phyloP scores from a whole-genome alignment of 306 rosid genomes.

The Mimosa bimucronata region DNA sequence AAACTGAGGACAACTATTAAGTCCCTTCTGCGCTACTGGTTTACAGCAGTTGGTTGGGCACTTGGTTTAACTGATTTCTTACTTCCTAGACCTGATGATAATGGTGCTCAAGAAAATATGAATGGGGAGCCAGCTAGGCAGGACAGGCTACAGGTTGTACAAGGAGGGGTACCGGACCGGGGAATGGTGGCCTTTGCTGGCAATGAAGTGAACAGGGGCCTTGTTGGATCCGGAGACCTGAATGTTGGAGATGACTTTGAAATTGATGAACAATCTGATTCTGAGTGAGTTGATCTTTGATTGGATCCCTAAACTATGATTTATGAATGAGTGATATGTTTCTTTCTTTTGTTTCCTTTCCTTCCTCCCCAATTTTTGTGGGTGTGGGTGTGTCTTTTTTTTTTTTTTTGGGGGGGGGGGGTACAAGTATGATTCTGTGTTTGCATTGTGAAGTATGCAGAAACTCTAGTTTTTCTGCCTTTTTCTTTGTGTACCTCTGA shows the following conservation, averaged over 20 bases:
- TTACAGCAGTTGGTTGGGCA: constrained; percentile 97
- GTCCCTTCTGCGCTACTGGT: constrained; percentile 90
- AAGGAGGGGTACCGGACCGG: constrained; percentile 65
- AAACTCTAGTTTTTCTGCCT: background rate
- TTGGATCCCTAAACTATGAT: background rate
- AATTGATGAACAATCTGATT: constrained; percentile 84
- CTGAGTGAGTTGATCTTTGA: constrained; percentile 71
- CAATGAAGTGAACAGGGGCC: constrained; percentile 57
- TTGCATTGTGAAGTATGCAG: constrained; percentile 7
- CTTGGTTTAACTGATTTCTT: constrained; percentile 90
- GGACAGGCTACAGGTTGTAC: constrained; percentile 77
- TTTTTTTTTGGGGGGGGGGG: background rate
- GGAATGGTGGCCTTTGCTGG: constrained; percentile 67
- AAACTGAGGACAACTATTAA: constrained; percentile 92
- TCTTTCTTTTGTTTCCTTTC: background rate
- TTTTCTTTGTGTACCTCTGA: constrained; percentile 4
- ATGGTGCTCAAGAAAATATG: constrained; percentile 76
- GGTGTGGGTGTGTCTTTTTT: background rate
- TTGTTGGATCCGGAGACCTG: constrained; percentile 54
- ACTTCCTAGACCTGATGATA: constrained; percentile 87
- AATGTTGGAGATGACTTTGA: constrained; percentile 72
- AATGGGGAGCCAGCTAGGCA: constrained; percentile 89
- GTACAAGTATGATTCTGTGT: background rate
- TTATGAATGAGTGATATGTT: background rate
- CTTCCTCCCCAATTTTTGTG: background rate